Percentiles rank a stretch among this genome's conserved stretches.
These are phyloP conservation scores for Chalaropsis ovoidea DNA, from an alignment of 2,329 filamentous ascomycete genomes.

Conservation along the genomic window DNA sequence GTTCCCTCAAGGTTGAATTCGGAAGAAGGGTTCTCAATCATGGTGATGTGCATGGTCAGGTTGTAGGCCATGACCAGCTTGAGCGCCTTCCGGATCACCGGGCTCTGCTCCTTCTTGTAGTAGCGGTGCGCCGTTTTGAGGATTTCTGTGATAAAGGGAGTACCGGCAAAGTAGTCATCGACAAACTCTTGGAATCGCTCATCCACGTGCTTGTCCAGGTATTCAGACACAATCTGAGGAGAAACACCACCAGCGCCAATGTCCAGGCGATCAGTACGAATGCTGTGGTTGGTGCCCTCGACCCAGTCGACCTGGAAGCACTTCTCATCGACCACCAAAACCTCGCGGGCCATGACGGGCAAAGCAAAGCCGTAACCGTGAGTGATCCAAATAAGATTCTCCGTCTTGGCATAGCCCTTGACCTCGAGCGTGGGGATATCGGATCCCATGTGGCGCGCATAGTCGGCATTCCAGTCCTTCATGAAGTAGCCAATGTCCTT, in stretches of 20 bases:
- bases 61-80: constrained; percentile 96
- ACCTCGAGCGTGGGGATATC: constrained; percentile 91
- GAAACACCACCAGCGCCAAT: constrained; percentile 84
- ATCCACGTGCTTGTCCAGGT: constrained; percentile 91
- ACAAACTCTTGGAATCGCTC: constrained; percentile 86
- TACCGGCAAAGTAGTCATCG: constrained; percentile 92
- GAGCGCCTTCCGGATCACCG: constrained; percentile 86
- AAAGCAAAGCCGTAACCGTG: constrained; percentile 92
- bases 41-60: constrained; percentile 84
- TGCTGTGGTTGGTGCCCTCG: constrained; percentile 68
- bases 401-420: constrained; percentile 65
- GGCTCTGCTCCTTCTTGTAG: constrained; percentile 77
- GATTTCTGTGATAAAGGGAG: constrained; percentile 88
- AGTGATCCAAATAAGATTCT: constrained; percentile 76
- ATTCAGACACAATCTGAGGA: constrained; percentile 70
- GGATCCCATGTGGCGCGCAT: constrained; percentile 76
- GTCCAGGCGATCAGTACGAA: constrained; percentile 78
- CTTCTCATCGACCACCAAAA: constrained; percentile 82
- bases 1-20: constrained; percentile 69
- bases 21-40: constrained; percentile 79
- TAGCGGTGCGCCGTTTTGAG: constrained; percentile 92
- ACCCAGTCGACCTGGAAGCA: constrained; percentile 93
- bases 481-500: constrained; percentile 98
- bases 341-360: constrained; percentile 85
- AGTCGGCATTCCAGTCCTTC: constrained; percentile 98